phyloP scores from a whole-genome alignment of 805 yeast genomes.

The Starmerella sp. region DNA sequence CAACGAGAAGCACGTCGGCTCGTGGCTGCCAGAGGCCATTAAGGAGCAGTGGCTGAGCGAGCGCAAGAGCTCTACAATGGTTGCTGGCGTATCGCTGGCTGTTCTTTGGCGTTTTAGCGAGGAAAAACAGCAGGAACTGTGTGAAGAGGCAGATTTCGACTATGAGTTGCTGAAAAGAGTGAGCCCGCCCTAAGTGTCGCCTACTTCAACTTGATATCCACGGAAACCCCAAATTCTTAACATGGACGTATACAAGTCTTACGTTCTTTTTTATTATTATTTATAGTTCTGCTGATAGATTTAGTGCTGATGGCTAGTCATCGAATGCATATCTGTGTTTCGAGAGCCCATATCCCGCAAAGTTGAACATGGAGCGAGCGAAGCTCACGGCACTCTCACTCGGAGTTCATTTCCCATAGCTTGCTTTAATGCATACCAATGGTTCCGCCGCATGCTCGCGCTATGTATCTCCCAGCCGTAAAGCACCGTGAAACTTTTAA shows the following conservation, averaged over 20 bases:
- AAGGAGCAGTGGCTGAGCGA: constrained; percentile 6
- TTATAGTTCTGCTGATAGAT: too few relatives aligned
- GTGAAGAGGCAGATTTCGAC: constrained; percentile 14
- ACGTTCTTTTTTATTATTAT: not conserved
- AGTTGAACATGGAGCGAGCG: too few relatives aligned
- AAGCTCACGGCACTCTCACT: too few relatives aligned
- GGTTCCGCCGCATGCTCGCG: too few relatives aligned
- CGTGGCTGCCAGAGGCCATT: constrained; percentile 17
- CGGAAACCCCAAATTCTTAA: too few relatives aligned
- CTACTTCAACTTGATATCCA: not conserved
- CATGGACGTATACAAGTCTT: not conserved
- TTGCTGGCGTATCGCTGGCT: constrained; percentile 12
- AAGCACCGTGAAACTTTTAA: too few relatives aligned
- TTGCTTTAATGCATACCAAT: too few relatives aligned
- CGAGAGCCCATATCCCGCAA: too few relatives aligned
- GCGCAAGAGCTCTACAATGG: constrained; percentile 8
- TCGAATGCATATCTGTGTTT: too few relatives aligned
- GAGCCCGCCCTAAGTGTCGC: constrained; percentile 14
- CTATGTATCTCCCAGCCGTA: too few relatives aligned
- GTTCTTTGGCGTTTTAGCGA: constrained; percentile 13
- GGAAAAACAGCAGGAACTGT: constrained; percentile 10
- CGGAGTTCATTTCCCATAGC: too few relatives aligned
- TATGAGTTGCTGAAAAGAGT: constrained; percentile 11
- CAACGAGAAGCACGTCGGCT: constrained; percentile 12
- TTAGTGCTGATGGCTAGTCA: too few relatives aligned